Evolutionary conservation across 768 basidiomycete species (phyloP).

Genomic region (Mycena galopus): DNA sequence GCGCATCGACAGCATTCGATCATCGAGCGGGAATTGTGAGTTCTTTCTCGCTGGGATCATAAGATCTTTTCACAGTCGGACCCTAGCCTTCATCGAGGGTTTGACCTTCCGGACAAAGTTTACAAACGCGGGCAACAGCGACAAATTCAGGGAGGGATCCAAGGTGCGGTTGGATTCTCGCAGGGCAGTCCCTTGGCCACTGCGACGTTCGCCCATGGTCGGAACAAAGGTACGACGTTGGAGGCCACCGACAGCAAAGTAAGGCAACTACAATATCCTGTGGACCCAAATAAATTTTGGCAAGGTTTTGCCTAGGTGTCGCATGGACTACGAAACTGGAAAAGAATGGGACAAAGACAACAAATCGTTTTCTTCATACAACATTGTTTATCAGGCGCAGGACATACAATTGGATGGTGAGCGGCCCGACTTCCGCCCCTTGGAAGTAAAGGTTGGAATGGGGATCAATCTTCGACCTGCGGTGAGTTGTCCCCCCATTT

Average conservation of each 20-base stretch:
- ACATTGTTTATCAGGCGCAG: neutral
- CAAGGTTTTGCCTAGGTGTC: conserved; percentile 6
- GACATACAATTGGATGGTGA: neutral
- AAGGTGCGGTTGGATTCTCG: neutral
- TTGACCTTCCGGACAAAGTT: neutral
- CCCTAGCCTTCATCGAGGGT: neutral
- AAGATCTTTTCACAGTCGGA: too few species aligned
- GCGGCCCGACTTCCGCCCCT: neutral
- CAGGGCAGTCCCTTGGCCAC: neutral
- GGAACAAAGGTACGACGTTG: neutral
- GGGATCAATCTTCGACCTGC: too few species aligned
- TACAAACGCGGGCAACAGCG: neutral
- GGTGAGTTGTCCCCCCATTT: too few species aligned
- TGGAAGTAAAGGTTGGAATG: too few species aligned
- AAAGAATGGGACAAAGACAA: neutral
- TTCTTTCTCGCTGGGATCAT: too few species aligned
- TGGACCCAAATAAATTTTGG: neutral
- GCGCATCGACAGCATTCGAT: neutral
- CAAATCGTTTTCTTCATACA: conserved; percentile 15
- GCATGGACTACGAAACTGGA: neutral
- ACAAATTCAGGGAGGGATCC: neutral
- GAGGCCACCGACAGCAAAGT: neutral
- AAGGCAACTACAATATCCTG: neutral
- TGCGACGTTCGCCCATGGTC: neutral
- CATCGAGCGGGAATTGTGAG: neutral